Evolutionary conservation across 768 basidiomycete species (phyloP).

Genomic region (Mycena amicta): DNA sequence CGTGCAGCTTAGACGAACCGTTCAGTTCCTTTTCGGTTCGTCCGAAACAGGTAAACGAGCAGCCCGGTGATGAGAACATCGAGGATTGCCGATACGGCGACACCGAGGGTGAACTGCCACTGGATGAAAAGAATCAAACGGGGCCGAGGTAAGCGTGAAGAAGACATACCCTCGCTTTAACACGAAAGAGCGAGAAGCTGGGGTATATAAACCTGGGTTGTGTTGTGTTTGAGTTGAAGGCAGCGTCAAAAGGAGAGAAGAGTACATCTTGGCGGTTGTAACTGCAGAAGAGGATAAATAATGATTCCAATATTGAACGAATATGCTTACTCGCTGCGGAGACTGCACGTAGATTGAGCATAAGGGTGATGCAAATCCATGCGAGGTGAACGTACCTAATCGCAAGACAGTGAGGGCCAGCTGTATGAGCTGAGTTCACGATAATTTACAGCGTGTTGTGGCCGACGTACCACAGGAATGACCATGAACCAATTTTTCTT

Average conservation of each 20-base stretch:
- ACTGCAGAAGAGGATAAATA: constrained; percentile 5
- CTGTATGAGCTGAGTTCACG: constrained; percentile 5
- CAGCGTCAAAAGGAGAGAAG: not conserved
- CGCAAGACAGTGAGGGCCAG: constrained; percentile 24
- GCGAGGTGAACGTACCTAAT: constrained; percentile 22
- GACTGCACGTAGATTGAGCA: not conserved
- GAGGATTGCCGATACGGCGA: constrained; percentile 49
- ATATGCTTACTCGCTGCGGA: not conserved
- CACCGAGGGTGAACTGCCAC: constrained; percentile 56
- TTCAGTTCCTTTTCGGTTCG: constrained; percentile 41
- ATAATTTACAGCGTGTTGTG: not conserved
- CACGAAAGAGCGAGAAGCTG: constrained; percentile 23
- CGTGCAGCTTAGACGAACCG: constrained; percentile 28
- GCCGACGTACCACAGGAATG: constrained; percentile 22
- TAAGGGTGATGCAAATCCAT: not conserved
- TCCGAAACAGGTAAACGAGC: constrained; percentile 45
- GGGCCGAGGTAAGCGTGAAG: not conserved
- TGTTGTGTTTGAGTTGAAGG: not conserved
- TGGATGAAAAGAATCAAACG: constrained; percentile 15
- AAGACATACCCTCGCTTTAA: constrained; percentile 15
- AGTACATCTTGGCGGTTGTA: constrained; percentile 30
- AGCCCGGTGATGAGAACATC: constrained; percentile 52
- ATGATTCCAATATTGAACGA: not conserved
- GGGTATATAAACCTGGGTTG: constrained; percentile 27
- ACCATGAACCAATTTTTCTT: constrained; percentile 26